Evolutionary conservation across 2,329 filamentous ascomycete genomes (phyloP).

Genomic region (Alternaria hordeiaustralica): DNA sequence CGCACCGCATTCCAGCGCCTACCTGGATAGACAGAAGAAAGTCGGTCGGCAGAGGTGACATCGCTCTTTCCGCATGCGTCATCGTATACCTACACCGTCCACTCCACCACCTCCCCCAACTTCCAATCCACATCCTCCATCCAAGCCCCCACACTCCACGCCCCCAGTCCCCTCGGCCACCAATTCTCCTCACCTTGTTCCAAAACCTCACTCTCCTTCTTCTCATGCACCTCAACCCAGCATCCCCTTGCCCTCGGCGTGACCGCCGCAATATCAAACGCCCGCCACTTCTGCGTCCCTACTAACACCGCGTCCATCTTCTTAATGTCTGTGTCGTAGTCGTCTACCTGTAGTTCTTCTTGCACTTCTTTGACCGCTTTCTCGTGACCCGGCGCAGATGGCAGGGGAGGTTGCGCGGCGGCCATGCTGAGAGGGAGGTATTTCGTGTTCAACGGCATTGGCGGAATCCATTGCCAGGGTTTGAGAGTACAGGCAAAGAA

Average conservation of each 20-base stretch:
- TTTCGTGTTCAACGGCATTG: slow-evolving; percentile 30
- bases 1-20: not conserved
- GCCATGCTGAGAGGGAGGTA: slow-evolving; percentile 31
- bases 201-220: not conserved
- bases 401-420: slow-evolving; percentile 34
- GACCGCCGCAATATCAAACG: slow-evolving; percentile 27
- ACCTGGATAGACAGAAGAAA: not conserved
- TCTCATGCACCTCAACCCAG: slow-evolving; percentile 27
- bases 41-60: not conserved
- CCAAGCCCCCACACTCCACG: slow-evolving; percentile 39
- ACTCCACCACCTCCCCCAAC: slow-evolving; percentile 31
- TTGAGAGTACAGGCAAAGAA: slow-evolving; percentile 38
- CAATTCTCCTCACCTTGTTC: slow-evolving; percentile 17
- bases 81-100: slow-evolving; percentile 30
- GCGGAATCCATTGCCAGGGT: slow-evolving; percentile 36
- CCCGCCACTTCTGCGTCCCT: slow-evolving; percentile 36
- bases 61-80: not conserved
- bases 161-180: slow-evolving; percentile 27
- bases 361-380: slow-evolving; percentile 14
- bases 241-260: slow-evolving; percentile 32
- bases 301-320: slow-evolving; percentile 26
- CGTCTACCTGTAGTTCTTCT: slow-evolving; percentile 19
- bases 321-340: slow-evolving; percentile 29
- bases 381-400: slow-evolving; percentile 14
- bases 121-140: slow-evolving; percentile 35